Percentiles rank a stretch among this genome's conserved stretches.
Evolutionary conservation across 2,329 filamentous ascomycete species (phyloP).

Genomic region (Allantophomopsis lycopodina): DNA sequence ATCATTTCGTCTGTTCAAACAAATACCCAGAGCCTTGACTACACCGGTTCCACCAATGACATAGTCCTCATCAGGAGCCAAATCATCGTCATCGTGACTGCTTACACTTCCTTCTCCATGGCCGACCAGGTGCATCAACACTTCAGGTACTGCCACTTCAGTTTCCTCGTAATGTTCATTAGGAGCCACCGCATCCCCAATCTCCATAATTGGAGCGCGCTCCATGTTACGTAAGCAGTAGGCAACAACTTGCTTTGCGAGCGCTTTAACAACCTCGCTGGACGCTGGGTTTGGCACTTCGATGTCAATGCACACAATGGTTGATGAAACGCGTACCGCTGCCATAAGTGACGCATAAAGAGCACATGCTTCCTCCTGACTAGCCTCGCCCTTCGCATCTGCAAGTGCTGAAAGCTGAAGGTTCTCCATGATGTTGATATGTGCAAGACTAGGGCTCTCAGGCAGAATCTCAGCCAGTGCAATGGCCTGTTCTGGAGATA

Average conservation of each 20-base stretch:
- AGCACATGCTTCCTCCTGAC: slow-evolving; percentile 86
- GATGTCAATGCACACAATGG: slow-evolving; percentile 81
- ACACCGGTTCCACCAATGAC: slow-evolving; percentile 93
- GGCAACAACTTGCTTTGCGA: slow-evolving; percentile 88
- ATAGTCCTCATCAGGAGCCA: slow-evolving; percentile 82
- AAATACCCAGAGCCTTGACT: slow-evolving; percentile 85
- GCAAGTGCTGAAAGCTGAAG: slow-evolving; percentile 56
- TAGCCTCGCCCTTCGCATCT: slow-evolving; percentile 60
- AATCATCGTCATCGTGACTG: slow-evolving; percentile 45
- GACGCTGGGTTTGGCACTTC: slow-evolving; percentile 71
- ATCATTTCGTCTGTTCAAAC: slow-evolving; percentile 64
- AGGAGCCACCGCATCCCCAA: slow-evolving; percentile 26
- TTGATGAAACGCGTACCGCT: slow-evolving; percentile 70
- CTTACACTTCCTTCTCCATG: slow-evolving; percentile 36
- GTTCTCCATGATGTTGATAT: slow-evolving; percentile 81
- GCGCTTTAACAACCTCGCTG: slow-evolving; percentile 82
- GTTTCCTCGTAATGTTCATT: slow-evolving; percentile 26
- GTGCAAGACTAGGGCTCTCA: slow-evolving; percentile 67
- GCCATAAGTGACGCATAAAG: slow-evolving; percentile 85
- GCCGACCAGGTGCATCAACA: slow-evolving; percentile 77
- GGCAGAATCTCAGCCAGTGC: slow-evolving; percentile 82
- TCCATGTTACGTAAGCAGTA: slow-evolving; percentile 92
- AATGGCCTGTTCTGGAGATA: slow-evolving; percentile 81
- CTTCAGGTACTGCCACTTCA: slow-evolving; percentile 58
- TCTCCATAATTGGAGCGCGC: slow-evolving; percentile 53